Evolutionary conservation across 148 eudicot genomes (phyloP), one percentile per base, ranked within the genome.

Genomic region (Chenopodium quinoa): DNA sequence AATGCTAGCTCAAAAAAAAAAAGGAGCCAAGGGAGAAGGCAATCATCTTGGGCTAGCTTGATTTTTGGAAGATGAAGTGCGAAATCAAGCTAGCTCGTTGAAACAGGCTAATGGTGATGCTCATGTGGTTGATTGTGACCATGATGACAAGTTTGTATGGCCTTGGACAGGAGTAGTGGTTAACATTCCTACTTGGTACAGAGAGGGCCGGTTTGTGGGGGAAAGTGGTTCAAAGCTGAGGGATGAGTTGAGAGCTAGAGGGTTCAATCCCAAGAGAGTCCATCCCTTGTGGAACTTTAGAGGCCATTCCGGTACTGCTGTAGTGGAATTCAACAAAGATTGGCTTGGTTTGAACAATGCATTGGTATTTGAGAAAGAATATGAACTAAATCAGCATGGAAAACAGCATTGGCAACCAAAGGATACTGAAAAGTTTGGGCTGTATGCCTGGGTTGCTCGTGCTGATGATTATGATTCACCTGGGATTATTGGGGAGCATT

Each of bases 371-470:
- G 99, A 94, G 89, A 97, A 90, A 85, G 90, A 90, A 67, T 94
- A 97, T 83, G 95, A 92, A 71, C 85, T 95, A 46, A 91, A 90
- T 70, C 89, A 90, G 71, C 97, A 86, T 85, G 99, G 98, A 58
- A 94, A 92, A 85, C 92, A 84, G 76, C 91, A 94, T 58, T 96
- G 99, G 99, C 78, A 79, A 66, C 87, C 85, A 27, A 81, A 80
- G 34, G 83, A 83, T 78, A 86, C 86, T 17, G 81, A 83, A 75
- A 92, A 91, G 56, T 73, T 85, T 40, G 97, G 86, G 54, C 89
- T 91, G 11, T 94, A 94, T 89, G 99, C 87, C 22, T 97, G 99
- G 99, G 94, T 94, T 88, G 99, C 99, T 64, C 97, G 99, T 50
- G 95, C 90, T 56, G 99, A 94, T 87, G 99, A 97, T 79, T 97